phyloP scores from a whole-genome alignment of 129 eudicot genomes.

The Chrysanthemum lavandulifolium region DNA sequence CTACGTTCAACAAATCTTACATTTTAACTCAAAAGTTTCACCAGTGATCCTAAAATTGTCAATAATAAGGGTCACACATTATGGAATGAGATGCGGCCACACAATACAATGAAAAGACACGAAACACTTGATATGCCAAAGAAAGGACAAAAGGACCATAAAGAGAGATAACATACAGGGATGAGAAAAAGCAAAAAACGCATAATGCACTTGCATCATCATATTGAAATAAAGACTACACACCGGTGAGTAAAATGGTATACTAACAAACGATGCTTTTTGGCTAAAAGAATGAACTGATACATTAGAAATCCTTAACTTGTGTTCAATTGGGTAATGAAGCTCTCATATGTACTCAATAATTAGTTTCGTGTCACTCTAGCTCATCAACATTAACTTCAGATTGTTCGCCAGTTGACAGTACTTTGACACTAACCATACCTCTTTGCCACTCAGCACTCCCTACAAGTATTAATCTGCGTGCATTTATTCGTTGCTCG shows the following conservation, averaged over 20 bases:
- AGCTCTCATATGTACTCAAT: constrained; percentile 1
- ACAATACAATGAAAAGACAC: no score
- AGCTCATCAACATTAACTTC: constrained; percentile 70
- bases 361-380: constrained; percentile 33
- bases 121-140: no score
- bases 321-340: not conserved
- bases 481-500: constrained; percentile 80
- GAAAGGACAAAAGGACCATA: no score
- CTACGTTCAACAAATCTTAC: no score
- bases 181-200: no score
- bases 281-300: constrained; percentile 17
- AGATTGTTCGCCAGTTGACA: constrained; percentile 77
- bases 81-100: no score
- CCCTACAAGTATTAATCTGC: constrained; percentile 77
- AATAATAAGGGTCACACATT: no score
- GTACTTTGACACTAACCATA: constrained; percentile 78
- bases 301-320: constrained; percentile 1
- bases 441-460: constrained; percentile 82
- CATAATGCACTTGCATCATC: no score
- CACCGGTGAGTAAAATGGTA: constrained; percentile 2
- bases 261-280: constrained; percentile 2
- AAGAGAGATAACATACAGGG: no score
- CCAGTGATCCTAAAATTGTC: no score
- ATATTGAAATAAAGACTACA: no score
- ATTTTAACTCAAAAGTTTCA: no score